Evolutionary conservation across 2,329 filamentous ascomycete genomes (phyloP).

Genomic region (Lachnellula subtilissima): DNA sequence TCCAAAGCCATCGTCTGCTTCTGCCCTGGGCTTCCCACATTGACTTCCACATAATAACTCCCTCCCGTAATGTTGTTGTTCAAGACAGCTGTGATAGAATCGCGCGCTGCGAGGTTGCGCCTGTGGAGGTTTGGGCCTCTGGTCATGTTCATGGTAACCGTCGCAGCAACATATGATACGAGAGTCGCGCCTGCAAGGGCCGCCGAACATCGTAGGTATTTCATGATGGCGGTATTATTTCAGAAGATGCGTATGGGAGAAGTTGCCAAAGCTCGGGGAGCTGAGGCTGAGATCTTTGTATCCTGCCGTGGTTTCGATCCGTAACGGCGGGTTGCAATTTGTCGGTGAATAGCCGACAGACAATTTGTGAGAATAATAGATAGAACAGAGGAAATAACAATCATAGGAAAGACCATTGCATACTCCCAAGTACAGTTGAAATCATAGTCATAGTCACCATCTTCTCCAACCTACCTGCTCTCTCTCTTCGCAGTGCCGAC

Average conservation of each 20-base stretch:
- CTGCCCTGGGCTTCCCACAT: slow-evolving; percentile 54
- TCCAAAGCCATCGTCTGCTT: slow-evolving; percentile 50
- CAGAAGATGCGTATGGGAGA: not conserved
- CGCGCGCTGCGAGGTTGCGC: slow-evolving; percentile 7
- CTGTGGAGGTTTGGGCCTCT: not conserved
- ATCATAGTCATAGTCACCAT: no score
- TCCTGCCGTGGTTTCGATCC: not conserved
- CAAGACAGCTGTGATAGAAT: slow-evolving; percentile 11
- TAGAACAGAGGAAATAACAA: no score
- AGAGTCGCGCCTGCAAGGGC: slow-evolving; percentile 2
- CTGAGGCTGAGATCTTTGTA: not conserved
- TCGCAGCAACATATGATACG: slow-evolving; percentile 1
- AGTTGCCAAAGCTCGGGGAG: not conserved
- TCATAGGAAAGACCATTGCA: no score
- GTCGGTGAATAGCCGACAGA: no score
- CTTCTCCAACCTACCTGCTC: no score
- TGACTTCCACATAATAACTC: slow-evolving; percentile 43
- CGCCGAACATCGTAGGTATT: not conserved
- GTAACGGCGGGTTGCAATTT: no score
- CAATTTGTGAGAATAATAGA: no score
- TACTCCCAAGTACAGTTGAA: no score
- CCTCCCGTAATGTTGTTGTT: slow-evolving; percentile 51
- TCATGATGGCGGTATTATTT: not conserved
- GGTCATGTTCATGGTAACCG: slow-evolving; percentile 4
- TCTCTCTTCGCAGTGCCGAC: no score